These are phyloP conservation scores for Coemansia sp. DNA, from an alignment of 192 early-diverging fungal genomes.

Conservation along the genomic window DNA sequence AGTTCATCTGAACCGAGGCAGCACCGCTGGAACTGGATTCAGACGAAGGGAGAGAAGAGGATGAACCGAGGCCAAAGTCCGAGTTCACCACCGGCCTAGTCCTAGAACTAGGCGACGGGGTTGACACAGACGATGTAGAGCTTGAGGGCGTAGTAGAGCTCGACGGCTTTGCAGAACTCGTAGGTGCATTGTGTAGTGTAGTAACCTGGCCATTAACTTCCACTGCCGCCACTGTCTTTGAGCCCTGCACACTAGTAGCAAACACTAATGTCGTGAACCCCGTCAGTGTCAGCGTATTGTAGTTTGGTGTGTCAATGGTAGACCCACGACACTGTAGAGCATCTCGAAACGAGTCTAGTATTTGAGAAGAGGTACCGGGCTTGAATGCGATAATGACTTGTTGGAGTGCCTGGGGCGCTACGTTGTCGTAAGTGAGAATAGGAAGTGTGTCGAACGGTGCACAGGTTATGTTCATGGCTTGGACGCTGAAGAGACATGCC, in stretches of 20 bases:
- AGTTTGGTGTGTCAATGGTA: slow-evolving; percentile 25
- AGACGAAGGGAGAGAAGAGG: background rate
- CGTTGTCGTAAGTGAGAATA: slow-evolving; percentile 34
- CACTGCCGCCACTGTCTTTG: slow-evolving; percentile 16
- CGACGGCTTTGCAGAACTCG: background rate
- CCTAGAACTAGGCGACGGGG: background rate
- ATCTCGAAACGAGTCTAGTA: slow-evolving; percentile 40
- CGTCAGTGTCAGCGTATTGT: slow-evolving; percentile 28
- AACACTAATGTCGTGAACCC: slow-evolving; percentile 19
- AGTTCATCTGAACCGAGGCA: background rate
- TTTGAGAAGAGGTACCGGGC: slow-evolving; percentile 14
- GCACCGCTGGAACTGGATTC: background rate
- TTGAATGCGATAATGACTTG: slow-evolving; percentile 28
- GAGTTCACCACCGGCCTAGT: slow-evolving; percentile 5
- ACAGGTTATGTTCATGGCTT: slow-evolving; percentile 32
- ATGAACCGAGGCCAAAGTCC: background rate
- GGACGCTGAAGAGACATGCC: background rate
- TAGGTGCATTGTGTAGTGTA: background rate
- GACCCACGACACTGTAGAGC: slow-evolving; percentile 46
- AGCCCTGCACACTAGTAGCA: slow-evolving; percentile 18
- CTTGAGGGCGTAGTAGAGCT: background rate
- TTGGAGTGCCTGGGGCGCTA: slow-evolving; percentile 25
- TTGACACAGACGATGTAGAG: background rate
- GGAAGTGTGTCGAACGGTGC: slow-evolving; percentile 28
- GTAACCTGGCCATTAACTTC: slow-evolving; percentile 15